phyloP scores from a whole-genome alignment of 805 yeast genomes.

The Zygoascus flipseniorum region DNA sequence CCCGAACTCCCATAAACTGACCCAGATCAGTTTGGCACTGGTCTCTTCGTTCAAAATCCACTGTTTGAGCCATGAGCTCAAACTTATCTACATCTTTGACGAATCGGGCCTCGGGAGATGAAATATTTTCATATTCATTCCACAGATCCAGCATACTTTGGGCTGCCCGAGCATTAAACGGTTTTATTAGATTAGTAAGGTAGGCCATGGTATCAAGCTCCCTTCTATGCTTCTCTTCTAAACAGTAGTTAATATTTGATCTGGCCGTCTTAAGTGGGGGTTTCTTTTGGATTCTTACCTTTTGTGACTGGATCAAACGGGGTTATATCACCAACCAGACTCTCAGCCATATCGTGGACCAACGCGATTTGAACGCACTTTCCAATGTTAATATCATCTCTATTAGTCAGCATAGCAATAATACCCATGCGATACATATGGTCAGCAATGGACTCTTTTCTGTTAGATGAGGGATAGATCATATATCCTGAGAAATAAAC shows the following conservation, averaged over 20 bases:
- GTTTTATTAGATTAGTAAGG: conserved; percentile 47
- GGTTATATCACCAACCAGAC: conserved; percentile 90
- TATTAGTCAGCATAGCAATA: conserved; percentile 57
- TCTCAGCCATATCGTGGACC: conserved; percentile 91
- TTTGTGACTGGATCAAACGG: conserved; percentile 69
- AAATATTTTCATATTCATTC: conserved; percentile 83
- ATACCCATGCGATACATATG: conserved; percentile 95
- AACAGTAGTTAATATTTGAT: not conserved
- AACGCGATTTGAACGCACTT: conserved; percentile 79
- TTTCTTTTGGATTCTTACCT: conserved; percentile 12
- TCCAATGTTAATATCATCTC: conserved; percentile 46
- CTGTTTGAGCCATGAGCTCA: conserved; percentile 54
- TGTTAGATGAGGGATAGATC: conserved; percentile 17
- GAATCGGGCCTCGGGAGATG: conserved; percentile 73
- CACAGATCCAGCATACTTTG: conserved; percentile 61
- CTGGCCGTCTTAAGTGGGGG: not conserved
- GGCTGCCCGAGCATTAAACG: conserved; percentile 58
- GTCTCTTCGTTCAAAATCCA: conserved; percentile 62
- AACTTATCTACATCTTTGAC: conserved; percentile 91
- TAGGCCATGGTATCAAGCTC: conserved; percentile 68
- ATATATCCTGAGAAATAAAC: conserved; percentile 24
- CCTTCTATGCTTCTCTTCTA: conserved; percentile 70
- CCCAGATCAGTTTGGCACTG: conserved; percentile 49
- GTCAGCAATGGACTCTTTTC: conserved; percentile 62
- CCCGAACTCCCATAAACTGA: conserved; percentile 60